Base-by-base conservation (phyloP, 805 yeast genomes). In the Suhomyces canberraensis region DNA sequence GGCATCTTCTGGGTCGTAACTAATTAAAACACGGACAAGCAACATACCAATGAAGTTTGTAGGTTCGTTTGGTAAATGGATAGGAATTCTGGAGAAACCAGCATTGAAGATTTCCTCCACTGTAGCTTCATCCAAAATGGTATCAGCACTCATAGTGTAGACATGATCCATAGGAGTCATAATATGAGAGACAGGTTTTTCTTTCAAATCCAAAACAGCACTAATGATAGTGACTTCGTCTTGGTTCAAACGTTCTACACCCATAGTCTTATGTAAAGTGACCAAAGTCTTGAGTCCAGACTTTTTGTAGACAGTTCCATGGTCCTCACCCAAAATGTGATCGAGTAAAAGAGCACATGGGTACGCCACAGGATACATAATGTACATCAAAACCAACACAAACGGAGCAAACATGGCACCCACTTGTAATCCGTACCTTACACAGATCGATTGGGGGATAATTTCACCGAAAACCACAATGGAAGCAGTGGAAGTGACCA, bases 1-100 rank as follows among this genome's bases (percentile, higher is more conserved):
- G 1, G 90, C 85, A 60, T 91, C 98, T 59, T 91, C 98, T 3
- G 98, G 98, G 55, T 91, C 98, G 59, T 91, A 91, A 37, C 95
- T 84, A 47, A 91, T 93, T 54, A 91, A 74, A 20, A 90, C 93
- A 44, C 97, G 74, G 15, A 93, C 98, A 29, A 91, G 70, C 29
- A 91, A 69, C 98, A 91, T 91, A 11, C 98, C 98, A 41, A 90
- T 84, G 60, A 88, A 91, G 60, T 91, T 91, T 39, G 75, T 66
- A 11, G 96, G 95, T 56, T 91, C 95, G 48, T 78, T 78, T 1
- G 98, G 96, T 29, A 84, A 66, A 60, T 89, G 91, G 50, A 91
- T 88, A 11, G 98, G 98, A 47, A 91, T 90, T 57, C 98, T 76
- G 16, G 95, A 86, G 64, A 85, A 93, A 0, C 98, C 98, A 5